Evolutionary conservation across 768 basidiomycete species (phyloP), one percentile per base, ranked within the genome.

Genomic region (Trametes villosa): DNA sequence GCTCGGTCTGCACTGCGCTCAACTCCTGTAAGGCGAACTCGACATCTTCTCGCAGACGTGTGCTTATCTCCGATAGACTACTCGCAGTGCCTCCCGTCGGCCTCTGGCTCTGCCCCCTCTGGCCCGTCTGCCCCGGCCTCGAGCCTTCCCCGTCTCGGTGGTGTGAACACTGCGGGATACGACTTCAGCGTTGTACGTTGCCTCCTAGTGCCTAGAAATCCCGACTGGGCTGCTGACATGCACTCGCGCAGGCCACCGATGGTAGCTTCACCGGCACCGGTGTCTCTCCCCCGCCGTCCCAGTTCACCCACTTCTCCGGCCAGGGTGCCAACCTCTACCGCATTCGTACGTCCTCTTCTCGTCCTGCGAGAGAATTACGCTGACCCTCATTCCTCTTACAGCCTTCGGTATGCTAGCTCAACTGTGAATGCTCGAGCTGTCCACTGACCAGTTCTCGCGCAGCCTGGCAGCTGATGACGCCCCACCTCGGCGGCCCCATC

Each of bases 401-500:
- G 74, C 74, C 11, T 74, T 76, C 53, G 72, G 71, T 73, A 62
- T 47, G 69, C 47, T 45, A 27, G 36, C 34, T 30, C 24, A n/a
- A n/a, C 29, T 20, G 4, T 9, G 6, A 30, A 18, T 17, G 2
- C 8, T 30, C 8, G 26, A 18, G 27, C 6, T 4, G 60, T n/a
- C n/a, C n/a, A 33, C 38, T 53, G 41, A 46, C 30, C 41, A 31
- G 50, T 29, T 33, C 17, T 33, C 62, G 63, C 24, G n/a, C 65
- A 76, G 82, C 81, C 9, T 84, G 83, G 82, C 82, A 83, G 62
- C 68, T 79, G 49, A 80, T 80, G 78, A 81, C 80, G 11, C 81
- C 80, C 24, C 74, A 74, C 46, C 67, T 85, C 9, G 82, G 83
- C 42, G 82, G 81, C 3, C 67, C 75, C 15, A 78, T 85, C 65